Base-by-base conservation (phyloP, 164 flowering plant genomes). In the Buxus sempervirens region DNA sequence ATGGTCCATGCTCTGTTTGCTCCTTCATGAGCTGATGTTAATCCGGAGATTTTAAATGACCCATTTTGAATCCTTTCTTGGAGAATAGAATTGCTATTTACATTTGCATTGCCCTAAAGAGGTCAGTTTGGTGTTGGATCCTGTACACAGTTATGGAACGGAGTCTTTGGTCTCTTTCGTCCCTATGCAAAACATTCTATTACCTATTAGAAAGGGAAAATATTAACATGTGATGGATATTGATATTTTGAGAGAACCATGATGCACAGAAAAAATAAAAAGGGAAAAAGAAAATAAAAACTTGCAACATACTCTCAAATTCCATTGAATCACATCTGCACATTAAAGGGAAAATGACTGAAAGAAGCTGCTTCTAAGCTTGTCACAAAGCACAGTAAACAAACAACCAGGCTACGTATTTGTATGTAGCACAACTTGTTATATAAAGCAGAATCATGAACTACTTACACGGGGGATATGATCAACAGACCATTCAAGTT, bases 401-500 rank as follows among this genome's bases (percentile, higher is more conserved):
- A 45, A 45, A 45, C 51, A 45, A 45, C 51, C 5, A 55, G 42
- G 62, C 54, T 42, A 54, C 55, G 23, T 41, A 41, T 23, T 2
- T 22, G 19, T 38, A 45, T 5, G 24, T 36, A 9, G 26, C 51
- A 49, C 15, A 21, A 51, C 38, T 0, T 23, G 8, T 12, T 60
- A 67, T 41, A 54, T 48, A 25, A 64, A 70, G 12, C 13, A 63
- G 25, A 56, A 41, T 48, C 48, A 45, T 9, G 20, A 58, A 36
- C 41, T 26, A 71, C 88, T 81, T 84, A 90, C 98, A n/a, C 64
- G 83, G 75, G 97, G 98, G 54, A 62, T 75, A 70, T 80, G 90
- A 64, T 82, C 84, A 67, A 86, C 64, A 65, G 85, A 76, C 98
- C 98, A 94, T 24, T 85, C 89, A 28, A 84, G 82, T 77, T 71